Evolutionary conservation across 1,284 basidiomycete species (phyloP).

Genomic region (Nidula niveotomentosa): DNA sequence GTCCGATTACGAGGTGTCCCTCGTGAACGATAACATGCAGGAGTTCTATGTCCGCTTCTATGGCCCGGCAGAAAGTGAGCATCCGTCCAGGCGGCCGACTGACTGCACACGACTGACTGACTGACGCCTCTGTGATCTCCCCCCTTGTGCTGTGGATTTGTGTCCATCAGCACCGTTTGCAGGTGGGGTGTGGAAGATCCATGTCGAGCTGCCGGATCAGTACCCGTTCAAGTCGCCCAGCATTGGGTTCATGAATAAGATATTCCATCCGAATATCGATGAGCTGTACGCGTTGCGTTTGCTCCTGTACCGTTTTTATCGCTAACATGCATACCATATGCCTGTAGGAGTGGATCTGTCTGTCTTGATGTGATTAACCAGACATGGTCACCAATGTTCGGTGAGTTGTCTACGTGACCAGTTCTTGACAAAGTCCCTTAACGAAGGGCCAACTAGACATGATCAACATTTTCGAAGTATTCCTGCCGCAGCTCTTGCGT

Average conservation of each 20-base stretch:
- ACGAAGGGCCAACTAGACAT: conserved; percentile 63
- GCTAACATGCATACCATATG: neutral
- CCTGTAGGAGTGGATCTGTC: conserved; percentile 84
- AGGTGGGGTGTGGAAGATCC: conserved; percentile 98
- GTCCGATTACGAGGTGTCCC: conserved; percentile 96
- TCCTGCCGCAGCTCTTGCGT: conserved; percentile 93
- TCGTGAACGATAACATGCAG: conserved; percentile 98
- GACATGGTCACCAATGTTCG: conserved; percentile 99
- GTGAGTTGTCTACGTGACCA: conserved; percentile 37
- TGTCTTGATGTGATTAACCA: conserved; percentile 98
- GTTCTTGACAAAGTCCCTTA: too few species aligned
- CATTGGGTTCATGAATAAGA: conserved; percentile 99
- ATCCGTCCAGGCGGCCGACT: neutral
- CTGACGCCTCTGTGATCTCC: too few species aligned
- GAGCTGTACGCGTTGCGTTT: conserved; percentile 66
- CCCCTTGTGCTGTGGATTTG: too few species aligned
- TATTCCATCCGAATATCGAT: conserved; percentile 99
- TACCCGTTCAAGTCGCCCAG: conserved; percentile 99
- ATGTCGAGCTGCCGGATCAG: conserved; percentile 98
- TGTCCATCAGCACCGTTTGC: conserved; percentile 81
- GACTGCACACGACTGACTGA: conserved; percentile 2
- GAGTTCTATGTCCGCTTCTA: conserved; percentile 98
- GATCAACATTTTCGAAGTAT: conserved; percentile 99
- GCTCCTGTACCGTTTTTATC: conserved; percentile 1
- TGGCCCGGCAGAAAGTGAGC: conserved; percentile 92